Evolutionary conservation across 768 basidiomycete species (phyloP), one percentile per base, ranked within the genome.

Genomic region (Melanogaster broomeanus): DNA sequence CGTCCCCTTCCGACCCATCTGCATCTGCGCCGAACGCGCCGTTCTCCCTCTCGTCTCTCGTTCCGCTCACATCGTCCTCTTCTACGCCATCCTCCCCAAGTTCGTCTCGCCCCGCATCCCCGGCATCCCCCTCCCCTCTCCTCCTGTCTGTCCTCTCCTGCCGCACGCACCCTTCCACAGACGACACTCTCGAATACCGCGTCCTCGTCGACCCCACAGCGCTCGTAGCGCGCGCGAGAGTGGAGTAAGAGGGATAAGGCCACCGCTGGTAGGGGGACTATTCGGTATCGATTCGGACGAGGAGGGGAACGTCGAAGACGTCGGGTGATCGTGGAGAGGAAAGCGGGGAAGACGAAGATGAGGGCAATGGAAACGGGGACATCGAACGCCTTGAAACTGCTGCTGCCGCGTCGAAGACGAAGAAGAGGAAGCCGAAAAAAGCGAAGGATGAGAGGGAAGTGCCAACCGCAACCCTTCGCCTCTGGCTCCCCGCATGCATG

Each of bases 401-500:
- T 4, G 63, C 63, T 15, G 45, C 35, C 2, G 64, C 52, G 49
- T 58, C 42, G 9, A 52, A 52, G 22, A 45, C 37, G 19, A 66
- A 59, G 52, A 65, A 43, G 56, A 61, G 59, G 35, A 65, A 59
- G 18, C 30, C 28, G 53, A 42, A 49, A 11, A 51, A 55, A n/a
- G 55, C 57, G 6, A 62, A 55, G 51, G 24, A 37, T 25, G 68
- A 65, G 50, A 67, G 62, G 18, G 67, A 66, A 56, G 34, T 56
- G 5, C 85, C 85, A 0, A 69, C 73, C n/a, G 77, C 73, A 42
- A 79, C 80, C 48, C 65, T 85, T 43, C 77, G 87, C 13, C 64
- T 93, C 11, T 96, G 93, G 93, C 79, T 93, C 69, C 89, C 93
- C 0, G 90, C 88, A 21, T 84, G 78, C 47, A 86, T 96, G 77